Base-by-base conservation (phyloP, 2,329 filamentous ascomycete species). In the Fusarium cicatricum region DNA sequence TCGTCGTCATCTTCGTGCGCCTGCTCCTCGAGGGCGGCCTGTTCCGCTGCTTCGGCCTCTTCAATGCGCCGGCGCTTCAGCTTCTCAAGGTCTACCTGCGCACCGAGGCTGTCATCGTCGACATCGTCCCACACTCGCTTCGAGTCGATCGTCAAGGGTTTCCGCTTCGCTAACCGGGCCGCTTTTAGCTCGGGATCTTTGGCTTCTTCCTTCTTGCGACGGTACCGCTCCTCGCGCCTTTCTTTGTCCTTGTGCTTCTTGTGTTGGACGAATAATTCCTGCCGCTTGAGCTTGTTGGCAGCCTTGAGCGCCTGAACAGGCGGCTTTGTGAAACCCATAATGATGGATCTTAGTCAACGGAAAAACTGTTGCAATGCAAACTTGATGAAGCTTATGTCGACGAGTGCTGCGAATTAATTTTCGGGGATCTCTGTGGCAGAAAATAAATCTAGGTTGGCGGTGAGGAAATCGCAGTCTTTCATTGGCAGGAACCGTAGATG, bases 51-150 rank as follows among this genome's bases (percentile, higher is more conserved):
- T 52, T 81, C 78, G 42, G 78, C 75, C 70, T 85, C 80, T 42
- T 83, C 80, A 50, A 87, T 76, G 50, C 81, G 80, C 69, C 82
- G 74, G 64, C 80, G 79, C 76, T 85, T 87, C 65, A 86, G 71
- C 68, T 83, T 79, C 64, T 85, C 82, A 49, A 88, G 75, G 59
- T 88, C 83, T 28, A 88, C 83, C 62, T 78, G 77, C 12, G 77
- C 76, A 59, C 81, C 82, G 6, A 86, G 77, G 42, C 77, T 82
- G 63, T 88, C 85, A 51, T 83, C 83, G 41, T 87, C 87, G 43
- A 85, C 84, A 46, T 93, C 88, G 68, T 97, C 93, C 91, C 92
- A 98, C 28, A 91, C 87, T 72, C 95, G 86, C 80, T 97, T 97
- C 68, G 87, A 85, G 68, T 97, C 93, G 53, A 97, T 83, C 1